phyloP scores from a whole-genome alignment of 2,329 filamentous ascomycete species.

The Pestalotiopsis sp. region DNA sequence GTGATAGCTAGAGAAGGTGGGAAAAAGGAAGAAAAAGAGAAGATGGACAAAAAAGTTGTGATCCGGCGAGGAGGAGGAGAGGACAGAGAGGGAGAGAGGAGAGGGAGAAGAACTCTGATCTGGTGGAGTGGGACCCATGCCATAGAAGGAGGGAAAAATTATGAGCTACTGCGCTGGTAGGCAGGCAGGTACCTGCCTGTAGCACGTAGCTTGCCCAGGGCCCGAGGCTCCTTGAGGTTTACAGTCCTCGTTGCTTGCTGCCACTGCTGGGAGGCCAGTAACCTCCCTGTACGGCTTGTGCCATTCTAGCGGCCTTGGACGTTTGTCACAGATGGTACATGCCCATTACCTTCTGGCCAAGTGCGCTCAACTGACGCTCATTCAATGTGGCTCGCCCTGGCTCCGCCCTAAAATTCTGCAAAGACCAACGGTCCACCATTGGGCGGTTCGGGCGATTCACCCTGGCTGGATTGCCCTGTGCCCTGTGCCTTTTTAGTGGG shows the following conservation, averaged over 20 bases:
- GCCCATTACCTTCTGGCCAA: neutral
- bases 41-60: conserved; percentile 24
- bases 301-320: neutral
- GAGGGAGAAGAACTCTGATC: conserved; percentile 14
- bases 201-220: neutral
- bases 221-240: neutral
- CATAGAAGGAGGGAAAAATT: conserved; percentile 1
- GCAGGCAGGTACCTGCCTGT: neutral
- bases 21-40: conserved; percentile 29
- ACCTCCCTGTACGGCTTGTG: neutral
- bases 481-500: neutral
- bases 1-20: conserved; percentile 29
- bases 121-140: conserved; percentile 1
- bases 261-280: neutral
- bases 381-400: neutral
- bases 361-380: neutral
- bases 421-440: neutral
- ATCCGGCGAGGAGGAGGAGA: conserved; percentile 16
- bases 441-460: neutral
- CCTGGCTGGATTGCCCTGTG: neutral
- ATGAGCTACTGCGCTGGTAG: neutral
- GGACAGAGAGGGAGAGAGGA: conserved; percentile 11
- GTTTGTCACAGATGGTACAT: neutral
- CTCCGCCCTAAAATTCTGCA: neutral
- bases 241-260: neutral